These are phyloP conservation scores for Pichia sp. DNA, from an alignment of 1,139 yeast genomes.

Conservation along the genomic window DNA sequence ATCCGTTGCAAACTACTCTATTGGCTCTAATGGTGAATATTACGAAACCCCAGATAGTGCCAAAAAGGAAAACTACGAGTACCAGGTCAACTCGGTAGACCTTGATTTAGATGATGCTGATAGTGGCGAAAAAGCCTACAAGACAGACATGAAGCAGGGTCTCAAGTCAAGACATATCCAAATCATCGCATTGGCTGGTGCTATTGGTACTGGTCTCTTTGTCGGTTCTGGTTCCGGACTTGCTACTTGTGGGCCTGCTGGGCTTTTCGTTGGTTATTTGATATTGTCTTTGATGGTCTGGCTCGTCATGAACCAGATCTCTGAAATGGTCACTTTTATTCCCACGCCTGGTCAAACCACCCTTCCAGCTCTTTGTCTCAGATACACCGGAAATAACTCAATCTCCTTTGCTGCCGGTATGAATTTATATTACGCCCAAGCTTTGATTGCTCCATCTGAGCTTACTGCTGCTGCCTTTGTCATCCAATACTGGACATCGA, in stretches of 20 bases:
- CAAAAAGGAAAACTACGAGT: not conserved
- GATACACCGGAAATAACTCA: slow-evolving; percentile 25
- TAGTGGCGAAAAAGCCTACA: not conserved
- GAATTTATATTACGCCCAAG: slow-evolving; percentile 46
- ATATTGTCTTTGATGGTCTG: slow-evolving; percentile 50
- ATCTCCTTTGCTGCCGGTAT: slow-evolving; percentile 41
- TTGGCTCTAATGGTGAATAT: not conserved
- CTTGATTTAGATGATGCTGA: not conserved
- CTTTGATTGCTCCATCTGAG: slow-evolving; percentile 48
- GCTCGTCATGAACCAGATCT: slow-evolving; percentile 54
- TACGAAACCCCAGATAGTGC: not conserved
- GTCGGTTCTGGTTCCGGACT: slow-evolving; percentile 50
- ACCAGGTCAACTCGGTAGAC: not conserved
- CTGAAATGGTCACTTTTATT: slow-evolving; percentile 59
- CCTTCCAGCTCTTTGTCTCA: slow-evolving; percentile 21
- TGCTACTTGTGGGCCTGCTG: slow-evolving; percentile 48
- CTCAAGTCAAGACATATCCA: slow-evolving; percentile 46
- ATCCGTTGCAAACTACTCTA: not conserved
- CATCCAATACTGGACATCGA: slow-evolving; percentile 44
- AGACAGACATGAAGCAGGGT: slow-evolving; percentile 13
- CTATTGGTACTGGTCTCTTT: slow-evolving; percentile 69
- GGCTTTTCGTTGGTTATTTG: slow-evolving; percentile 43
- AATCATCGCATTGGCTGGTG: slow-evolving; percentile 77
- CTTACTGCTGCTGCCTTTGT: slow-evolving; percentile 51
- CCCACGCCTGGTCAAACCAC: slow-evolving; percentile 45